phyloP scores from a whole-genome alignment of 768 basidiomycete species.

The Rhodotorula graminis region DNA sequence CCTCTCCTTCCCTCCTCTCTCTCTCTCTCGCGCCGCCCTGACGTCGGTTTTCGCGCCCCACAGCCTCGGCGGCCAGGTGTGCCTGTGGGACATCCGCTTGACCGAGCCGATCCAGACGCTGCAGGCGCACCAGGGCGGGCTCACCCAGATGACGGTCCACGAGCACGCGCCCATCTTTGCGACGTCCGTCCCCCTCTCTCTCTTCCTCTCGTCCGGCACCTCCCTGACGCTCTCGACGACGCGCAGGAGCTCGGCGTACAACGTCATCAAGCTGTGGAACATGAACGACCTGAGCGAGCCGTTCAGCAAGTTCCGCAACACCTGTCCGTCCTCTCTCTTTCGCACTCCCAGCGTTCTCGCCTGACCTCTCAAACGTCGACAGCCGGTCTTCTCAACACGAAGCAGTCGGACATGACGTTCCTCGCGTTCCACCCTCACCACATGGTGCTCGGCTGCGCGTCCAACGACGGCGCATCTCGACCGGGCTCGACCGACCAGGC shows the following conservation, averaged over 20 bases:
- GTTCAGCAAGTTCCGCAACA: conserved; percentile 46
- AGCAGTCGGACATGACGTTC: conserved; percentile 50
- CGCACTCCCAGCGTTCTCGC: conserved; percentile 52
- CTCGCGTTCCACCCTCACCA: conserved; percentile 78
- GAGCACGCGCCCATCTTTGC: conserved; percentile 76
- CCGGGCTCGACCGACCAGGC: neutral
- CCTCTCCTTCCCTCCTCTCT: neutral
- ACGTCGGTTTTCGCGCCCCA: conserved; percentile 15
- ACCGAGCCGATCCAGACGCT: conserved; percentile 61
- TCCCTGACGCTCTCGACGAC: neutral
- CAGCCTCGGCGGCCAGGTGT: conserved; percentile 83
- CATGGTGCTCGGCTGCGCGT: conserved; percentile 56
- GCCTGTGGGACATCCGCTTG: conserved; percentile 81
- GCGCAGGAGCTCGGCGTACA: conserved; percentile 58
- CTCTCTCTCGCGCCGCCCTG: neutral
- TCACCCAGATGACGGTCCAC: conserved; percentile 84
- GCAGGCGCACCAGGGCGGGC: conserved; percentile 63
- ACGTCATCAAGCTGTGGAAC: conserved; percentile 64
- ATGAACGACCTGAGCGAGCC: conserved; percentile 59
- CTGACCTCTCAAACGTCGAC: conserved; percentile 49
- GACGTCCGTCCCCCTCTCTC: conserved; percentile 56
- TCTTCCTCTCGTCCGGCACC: neutral
- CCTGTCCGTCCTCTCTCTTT: conserved; percentile 46
- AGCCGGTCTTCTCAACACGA: conserved; percentile 45
- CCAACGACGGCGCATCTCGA: conserved; percentile 11